Base-by-base conservation (phyloP, 139 green algal genomes). In the Volvox africanus region DNA sequence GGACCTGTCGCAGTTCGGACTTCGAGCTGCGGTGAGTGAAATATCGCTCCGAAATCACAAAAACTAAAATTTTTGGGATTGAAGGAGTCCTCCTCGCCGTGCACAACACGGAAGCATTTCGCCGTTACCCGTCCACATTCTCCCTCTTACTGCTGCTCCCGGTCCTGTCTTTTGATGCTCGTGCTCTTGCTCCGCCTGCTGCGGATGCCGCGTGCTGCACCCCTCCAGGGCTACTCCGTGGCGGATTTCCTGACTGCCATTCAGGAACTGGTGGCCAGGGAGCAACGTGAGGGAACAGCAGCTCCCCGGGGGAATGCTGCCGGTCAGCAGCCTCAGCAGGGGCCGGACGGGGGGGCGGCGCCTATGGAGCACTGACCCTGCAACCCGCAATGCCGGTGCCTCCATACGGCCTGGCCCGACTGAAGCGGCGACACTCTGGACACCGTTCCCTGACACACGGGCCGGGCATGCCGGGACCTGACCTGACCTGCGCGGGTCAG, bases 1-100 rank as follows among this genome's bases (percentile, higher is more conserved):
- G 65, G 94, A 98, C 89, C 82, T 96, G 22, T 75, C 91, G 33
- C 93, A 97, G 87, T 98, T 98, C 92, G 96, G 96, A 13, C 89
- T 97, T 62, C 50, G 88, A 26, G 80, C 92, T 1, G 88, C 92
- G 92, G 93, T 94, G 71, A 61, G 89, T 26, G 12, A 9, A 1
- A n/a, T 16, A 2, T 30, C 6, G 65, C 24, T 30, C 11, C 16
- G 11, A 5, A 28, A 30, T 2, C 24, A 73, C 16, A 16, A 73
- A 30, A 16, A 3, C 2, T 3, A 28, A 30, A 73, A 24, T 73
- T 24, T 5, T 11, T 11, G 24, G 11, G 21, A 73, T 30, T 73
- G 24, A 28, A 73, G 65, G 11, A 28, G 2, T 73, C 28, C 32
- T 26, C 17, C 13, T 18, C 76, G 32, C 33, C 20, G 1, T 61